Percentiles rank a stretch among this genome's conserved stretches.
Conservation (phyloP, 345 rosid genomes). For the Rhodomyrtus tomentosa region DNA sequence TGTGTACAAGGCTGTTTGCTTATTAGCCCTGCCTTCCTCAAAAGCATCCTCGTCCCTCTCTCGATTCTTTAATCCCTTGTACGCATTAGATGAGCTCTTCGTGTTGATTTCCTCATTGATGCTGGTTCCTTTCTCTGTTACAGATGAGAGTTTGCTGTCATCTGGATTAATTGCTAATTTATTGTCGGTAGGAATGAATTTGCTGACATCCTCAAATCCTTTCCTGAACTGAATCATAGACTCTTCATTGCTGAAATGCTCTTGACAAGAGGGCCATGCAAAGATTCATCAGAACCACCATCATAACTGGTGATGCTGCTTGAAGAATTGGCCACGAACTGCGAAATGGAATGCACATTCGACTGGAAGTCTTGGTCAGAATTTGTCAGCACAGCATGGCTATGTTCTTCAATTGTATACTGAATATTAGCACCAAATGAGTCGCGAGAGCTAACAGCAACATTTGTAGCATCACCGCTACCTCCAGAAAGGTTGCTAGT, state of each 20-base stretch:
- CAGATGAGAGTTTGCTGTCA: neutral
- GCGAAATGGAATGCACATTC: neutral
- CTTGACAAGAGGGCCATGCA: constrained; percentile 32
- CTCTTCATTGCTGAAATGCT: constrained; percentile 35
- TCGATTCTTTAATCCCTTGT: constrained; percentile 40
- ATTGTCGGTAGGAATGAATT: constrained; percentile 17
- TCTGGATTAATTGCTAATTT: constrained; percentile 10
- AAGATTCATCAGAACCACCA: constrained; percentile 20
- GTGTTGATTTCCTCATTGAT: constrained; percentile 8
- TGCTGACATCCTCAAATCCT: constrained; percentile 27
- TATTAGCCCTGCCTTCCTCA: constrained; percentile 49
- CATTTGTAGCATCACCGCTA: constrained; percentile 1
- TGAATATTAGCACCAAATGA: neutral
- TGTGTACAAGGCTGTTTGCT: constrained; percentile 36
- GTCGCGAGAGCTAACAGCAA: neutral
- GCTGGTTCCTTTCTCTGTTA: neutral
- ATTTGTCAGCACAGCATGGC: neutral
- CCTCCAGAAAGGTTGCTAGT: neutral
- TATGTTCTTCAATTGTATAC: neutral
- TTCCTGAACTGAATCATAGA: constrained; percentile 12
- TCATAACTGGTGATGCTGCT: neutral
- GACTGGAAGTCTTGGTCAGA: neutral
- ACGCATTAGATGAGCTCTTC: constrained; percentile 6
- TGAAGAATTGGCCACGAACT: constrained; percentile 3
- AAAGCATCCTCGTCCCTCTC: constrained; percentile 26